Conservation (phyloP, 768 basidiomycete genomes). For the Pleurotus tuber-regium region DNA sequence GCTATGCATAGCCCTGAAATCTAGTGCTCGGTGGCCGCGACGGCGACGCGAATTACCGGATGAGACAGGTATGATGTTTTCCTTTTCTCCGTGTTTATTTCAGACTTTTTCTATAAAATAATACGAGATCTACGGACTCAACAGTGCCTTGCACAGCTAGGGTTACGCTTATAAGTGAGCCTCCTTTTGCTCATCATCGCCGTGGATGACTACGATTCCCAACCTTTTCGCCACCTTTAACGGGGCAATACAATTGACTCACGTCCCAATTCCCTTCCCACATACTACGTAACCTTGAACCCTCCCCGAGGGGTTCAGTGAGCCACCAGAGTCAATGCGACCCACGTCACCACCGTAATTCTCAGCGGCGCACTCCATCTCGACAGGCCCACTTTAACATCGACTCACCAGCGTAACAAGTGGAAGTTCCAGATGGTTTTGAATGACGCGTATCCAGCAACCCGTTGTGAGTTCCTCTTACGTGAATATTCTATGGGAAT, state of each 20-base stretch:
- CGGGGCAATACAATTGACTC: no score
- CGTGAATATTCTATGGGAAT: no score
- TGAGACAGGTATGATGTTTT: background rate
- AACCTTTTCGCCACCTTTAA: background rate
- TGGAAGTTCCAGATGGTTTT: no score
- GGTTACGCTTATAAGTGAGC: conserved; percentile 1
- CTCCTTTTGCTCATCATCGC: background rate
- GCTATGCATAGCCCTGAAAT: background rate
- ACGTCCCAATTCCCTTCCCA: no score
- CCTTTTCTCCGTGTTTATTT: conserved; percentile 1
- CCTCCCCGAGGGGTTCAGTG: background rate
- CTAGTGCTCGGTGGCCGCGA: no score
- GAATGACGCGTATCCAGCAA: no score
- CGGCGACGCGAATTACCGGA: conserved; percentile 2
- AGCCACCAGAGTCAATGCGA: no score
- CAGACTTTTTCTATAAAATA: background rate
- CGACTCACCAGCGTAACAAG: no score
- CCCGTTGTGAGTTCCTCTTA: no score
- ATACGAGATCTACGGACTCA: conserved; percentile 4
- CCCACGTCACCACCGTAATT: background rate
- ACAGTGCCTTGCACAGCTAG: conserved; percentile 8
- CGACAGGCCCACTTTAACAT: no score
- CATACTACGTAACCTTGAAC: background rate
- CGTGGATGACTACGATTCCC: conserved; percentile 1
- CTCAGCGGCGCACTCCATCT: background rate